Evolutionary conservation across 495 filamentous ascomycete species (phyloP), one percentile per base, ranked within the genome.

Genomic region (Penicilliopsis zonata): DNA sequence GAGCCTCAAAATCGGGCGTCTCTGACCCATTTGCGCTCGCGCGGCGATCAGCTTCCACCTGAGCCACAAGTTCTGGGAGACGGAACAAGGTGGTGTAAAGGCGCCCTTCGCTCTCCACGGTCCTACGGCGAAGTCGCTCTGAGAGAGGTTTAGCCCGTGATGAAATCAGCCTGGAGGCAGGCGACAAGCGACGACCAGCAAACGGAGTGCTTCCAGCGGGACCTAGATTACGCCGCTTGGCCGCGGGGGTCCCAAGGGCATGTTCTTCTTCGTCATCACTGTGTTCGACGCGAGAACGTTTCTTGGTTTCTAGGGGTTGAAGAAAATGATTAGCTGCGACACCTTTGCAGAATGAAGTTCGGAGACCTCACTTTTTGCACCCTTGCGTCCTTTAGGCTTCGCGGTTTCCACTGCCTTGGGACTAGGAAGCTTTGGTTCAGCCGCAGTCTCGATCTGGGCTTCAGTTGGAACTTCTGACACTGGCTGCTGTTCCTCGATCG

Each of bases 51-150:
- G 42, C 35, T 9, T 47, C 47, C 9, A 34, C 37, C 41, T 59
- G 51, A 10, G 46, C 43, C 16, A 61, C 25, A 5, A 52, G 38
- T n/a, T 56, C 33, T 2, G 54, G 49, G n/a, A 61, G 25, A n/a
- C 57, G 55, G n/a, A 49, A 56, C 9, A 56, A 30, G 8, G 59
- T 63, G 2, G 36, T 37, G 15, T 51, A 40, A 13, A 63, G 48
- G 4, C 51, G 47, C 8, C 57, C 57, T 21, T 42, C 36, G 9
- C 36, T 32, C 27, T 58, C 50, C 1, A 30, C 46, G 7, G 40
- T 40, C 14, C 54, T 57, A 9, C 52, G 46, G 10, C 36, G 47
- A n/a, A 50, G 39, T 26, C 53, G 52, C 9, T 48, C 46, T 3
- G 51, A 42, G 22, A 52, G 51, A 4, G 56, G 41, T 20, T 25